These are phyloP conservation scores for Epichloe festucae DNA, from an alignment of 2,329 filamentous ascomycete genomes.

Conservation along the genomic window DNA sequence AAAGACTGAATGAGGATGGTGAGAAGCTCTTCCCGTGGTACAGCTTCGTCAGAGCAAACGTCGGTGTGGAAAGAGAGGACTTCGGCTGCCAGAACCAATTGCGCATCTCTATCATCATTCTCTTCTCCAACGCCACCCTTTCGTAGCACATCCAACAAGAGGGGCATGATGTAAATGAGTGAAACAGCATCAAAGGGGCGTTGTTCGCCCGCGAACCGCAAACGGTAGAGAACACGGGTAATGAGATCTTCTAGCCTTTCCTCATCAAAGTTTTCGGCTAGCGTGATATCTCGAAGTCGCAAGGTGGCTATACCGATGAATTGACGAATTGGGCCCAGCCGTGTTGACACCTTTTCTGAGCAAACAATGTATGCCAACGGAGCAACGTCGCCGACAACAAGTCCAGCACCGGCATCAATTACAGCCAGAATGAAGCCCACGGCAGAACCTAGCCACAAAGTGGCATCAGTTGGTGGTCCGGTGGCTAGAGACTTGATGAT, in stretches of 20 bases:
- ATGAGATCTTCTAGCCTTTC: constrained; percentile 77
- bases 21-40: constrained; percentile 66
- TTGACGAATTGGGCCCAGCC: constrained; percentile 62
- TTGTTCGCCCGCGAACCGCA: constrained; percentile 84
- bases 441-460: constrained; percentile 76
- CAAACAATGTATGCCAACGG: constrained; percentile 69
- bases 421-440: constrained; percentile 59
- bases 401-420: constrained; percentile 67
- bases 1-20: constrained; percentile 64
- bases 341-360: constrained; percentile 57
- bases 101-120: constrained; percentile 73
- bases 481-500: constrained; percentile 71
- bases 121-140: constrained; percentile 64
- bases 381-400: constrained; percentile 69
- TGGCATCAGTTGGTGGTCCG: constrained; percentile 79
- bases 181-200: constrained; percentile 85
- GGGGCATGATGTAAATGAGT: constrained; percentile 72
- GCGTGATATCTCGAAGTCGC: constrained; percentile 60
- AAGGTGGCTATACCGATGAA: constrained; percentile 85
- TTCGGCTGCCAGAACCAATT: constrained; percentile 79
- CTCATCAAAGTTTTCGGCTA: constrained; percentile 58
- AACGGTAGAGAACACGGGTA: constrained; percentile 77
- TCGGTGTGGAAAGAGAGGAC: constrained; percentile 81
- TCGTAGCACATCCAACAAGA: constrained; percentile 66
- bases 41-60: constrained; percentile 57